These are phyloP conservation scores for Populus euphratica DNA, from an alignment of 345 rosid species.

Conservation along the genomic window DNA sequence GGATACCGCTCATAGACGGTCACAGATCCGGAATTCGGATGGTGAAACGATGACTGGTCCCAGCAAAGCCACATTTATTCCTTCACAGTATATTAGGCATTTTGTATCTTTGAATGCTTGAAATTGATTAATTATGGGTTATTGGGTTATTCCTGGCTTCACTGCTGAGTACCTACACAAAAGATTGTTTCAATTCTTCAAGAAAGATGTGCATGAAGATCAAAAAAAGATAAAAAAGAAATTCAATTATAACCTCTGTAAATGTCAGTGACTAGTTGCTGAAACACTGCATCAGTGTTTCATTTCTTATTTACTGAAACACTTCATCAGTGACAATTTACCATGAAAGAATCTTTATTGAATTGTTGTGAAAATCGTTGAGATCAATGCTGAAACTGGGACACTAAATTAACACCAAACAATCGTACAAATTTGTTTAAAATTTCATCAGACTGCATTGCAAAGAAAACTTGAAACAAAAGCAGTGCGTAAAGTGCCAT, in stretches of 20 bases:
- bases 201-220: background rate
- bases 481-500: background rate
- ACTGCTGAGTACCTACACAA: background rate
- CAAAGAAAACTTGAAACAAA: background rate
- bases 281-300: background rate
- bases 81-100: background rate
- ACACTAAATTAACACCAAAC: no score
- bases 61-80: background rate
- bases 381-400: background rate
- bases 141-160: background rate
- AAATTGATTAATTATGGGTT: background rate
- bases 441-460: background rate
- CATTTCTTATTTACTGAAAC: background rate
- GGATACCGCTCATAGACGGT: no score
- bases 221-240: no score
- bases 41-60: background rate
- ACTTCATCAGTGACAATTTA: background rate
- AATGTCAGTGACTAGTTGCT: background rate
- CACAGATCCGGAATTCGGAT: no score
- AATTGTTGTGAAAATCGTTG: background rate
- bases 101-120: background rate
- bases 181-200: background rate
- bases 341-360: background rate
- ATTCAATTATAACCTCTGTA: background rate
- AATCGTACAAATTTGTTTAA: no score